Conservation (phyloP, 2,329 filamentous ascomycete species). For the Falciphora oryzae region DNA sequence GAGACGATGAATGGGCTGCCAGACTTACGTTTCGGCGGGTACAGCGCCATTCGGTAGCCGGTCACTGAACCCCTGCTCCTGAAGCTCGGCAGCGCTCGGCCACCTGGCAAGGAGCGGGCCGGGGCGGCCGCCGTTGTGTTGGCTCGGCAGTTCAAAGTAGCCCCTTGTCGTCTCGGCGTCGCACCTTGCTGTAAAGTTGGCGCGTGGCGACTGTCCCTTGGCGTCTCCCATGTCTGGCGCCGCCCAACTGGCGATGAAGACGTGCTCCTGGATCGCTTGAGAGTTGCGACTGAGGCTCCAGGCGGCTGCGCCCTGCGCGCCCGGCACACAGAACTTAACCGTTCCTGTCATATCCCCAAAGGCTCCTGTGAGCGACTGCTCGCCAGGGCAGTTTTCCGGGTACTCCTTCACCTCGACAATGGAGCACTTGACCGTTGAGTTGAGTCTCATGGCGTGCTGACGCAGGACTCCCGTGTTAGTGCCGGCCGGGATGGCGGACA, state of each 20-base stretch:
- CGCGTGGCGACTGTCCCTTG: background rate
- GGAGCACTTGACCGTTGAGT: conserved; percentile 5
- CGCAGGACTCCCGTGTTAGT: conserved; percentile 11
- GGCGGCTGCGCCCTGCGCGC: background rate
- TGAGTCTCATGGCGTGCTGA: conserved; percentile 11
- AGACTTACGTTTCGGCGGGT: background rate
- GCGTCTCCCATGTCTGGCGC: background rate
- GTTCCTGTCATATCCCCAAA: background rate
- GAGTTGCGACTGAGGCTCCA: background rate
- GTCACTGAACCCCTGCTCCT: background rate
- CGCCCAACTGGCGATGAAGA: background rate
- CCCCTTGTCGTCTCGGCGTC: conserved; percentile 9
- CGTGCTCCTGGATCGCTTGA: conserved; percentile 1
- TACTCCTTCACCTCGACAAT: background rate
- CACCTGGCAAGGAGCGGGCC: conserved; percentile 5
- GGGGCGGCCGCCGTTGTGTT: background rate
- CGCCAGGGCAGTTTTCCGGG: background rate
- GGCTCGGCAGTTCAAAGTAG: conserved; percentile 13
- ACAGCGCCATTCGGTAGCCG: background rate
- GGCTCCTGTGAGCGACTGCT: background rate
- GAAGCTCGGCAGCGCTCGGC: background rate
- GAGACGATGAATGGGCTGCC: background rate
- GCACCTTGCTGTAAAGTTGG: conserved; percentile 7
- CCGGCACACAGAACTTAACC: conserved; percentile 7
- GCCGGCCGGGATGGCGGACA: conserved; percentile 5